Evolutionary conservation across 2,329 filamentous ascomycete genomes (phyloP).

Genomic region (Zelopaecilomyces penicillatus): DNA sequence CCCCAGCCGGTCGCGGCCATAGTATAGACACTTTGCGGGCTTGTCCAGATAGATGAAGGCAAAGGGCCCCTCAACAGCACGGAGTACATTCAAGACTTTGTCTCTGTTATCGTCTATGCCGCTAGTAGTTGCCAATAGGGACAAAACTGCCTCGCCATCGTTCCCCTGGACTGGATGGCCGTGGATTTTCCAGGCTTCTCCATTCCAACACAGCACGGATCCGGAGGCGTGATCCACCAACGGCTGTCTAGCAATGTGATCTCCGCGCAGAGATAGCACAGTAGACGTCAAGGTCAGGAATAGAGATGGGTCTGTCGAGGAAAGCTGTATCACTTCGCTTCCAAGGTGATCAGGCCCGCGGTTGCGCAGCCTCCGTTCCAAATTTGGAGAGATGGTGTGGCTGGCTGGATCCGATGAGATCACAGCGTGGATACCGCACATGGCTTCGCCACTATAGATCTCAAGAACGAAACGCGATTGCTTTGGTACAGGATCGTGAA

Average conservation of each 20-base stretch:
- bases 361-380: conserved; percentile 41
- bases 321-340: conserved; percentile 23
- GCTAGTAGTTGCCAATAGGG: conserved; percentile 43
- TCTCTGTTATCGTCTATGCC: conserved; percentile 14
- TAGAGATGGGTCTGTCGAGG: conserved; percentile 20
- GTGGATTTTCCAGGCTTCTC: conserved; percentile 79
- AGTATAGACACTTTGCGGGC: conserved; percentile 56
- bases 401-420: conserved; percentile 30
- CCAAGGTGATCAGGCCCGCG: conserved; percentile 54
- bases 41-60: conserved; percentile 79
- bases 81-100: conserved; percentile 43
- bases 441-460: conserved; percentile 18
- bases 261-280: conserved; percentile 82
- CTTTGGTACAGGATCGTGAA: no score
- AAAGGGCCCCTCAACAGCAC: conserved; percentile 70
- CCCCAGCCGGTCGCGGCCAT: conserved; percentile 79
- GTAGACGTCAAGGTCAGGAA: conserved; percentile 66
- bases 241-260: conserved; percentile 63
- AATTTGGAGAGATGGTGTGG: conserved; percentile 19
- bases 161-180: conserved; percentile 57
- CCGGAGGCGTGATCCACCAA: conserved; percentile 47
- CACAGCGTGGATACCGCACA: conserved; percentile 54
- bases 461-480: no score
- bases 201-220: conserved; percentile 89
- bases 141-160: conserved; percentile 66